Conservation (phyloP, 345 rosid genomes). For the Bruguiera sexangula region DNA sequence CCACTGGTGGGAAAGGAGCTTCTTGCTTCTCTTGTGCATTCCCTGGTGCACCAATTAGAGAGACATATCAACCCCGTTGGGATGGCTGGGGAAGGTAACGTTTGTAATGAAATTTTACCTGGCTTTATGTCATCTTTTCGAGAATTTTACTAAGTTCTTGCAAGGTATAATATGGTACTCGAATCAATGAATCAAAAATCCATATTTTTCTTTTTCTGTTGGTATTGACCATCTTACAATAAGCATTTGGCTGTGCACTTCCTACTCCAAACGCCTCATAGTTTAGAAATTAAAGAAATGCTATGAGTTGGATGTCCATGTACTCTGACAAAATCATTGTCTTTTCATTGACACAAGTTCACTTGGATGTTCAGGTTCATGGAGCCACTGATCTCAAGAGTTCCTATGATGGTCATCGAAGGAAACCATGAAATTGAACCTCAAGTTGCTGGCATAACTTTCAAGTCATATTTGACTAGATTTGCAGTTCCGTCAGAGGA, state of each 20-base stretch:
- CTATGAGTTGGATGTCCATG: not conserved
- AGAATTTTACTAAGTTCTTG: no score
- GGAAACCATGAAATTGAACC: conserved; percentile 93
- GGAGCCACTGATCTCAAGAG: conserved; percentile 73
- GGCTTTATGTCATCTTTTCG: no score
- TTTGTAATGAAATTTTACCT: not conserved
- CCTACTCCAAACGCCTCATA: no score
- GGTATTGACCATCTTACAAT: no score
- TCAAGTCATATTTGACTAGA: conserved; percentile 68
- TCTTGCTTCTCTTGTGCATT: conserved; percentile 69
- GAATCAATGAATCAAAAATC: no score
- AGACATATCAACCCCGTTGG: conserved; percentile 93
- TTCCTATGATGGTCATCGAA: conserved; percentile 83
- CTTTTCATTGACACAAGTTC: conserved; percentile 6
- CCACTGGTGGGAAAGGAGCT: conserved; percentile 72
- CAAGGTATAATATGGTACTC: no score
- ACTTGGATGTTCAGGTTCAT: conserved; percentile 55
- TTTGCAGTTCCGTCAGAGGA: conserved; percentile 73
- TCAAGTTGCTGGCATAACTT: conserved; percentile 60
- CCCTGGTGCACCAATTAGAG: conserved; percentile 72
- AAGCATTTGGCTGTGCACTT: no score
- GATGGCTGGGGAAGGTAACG: conserved; percentile 91
- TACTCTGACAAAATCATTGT: not conserved
- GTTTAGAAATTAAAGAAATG: no score
- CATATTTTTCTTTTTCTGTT: no score